phyloP scores from a whole-genome alignment of 2,329 filamentous ascomycete species.

The Colletotrichum costaricense region DNA sequence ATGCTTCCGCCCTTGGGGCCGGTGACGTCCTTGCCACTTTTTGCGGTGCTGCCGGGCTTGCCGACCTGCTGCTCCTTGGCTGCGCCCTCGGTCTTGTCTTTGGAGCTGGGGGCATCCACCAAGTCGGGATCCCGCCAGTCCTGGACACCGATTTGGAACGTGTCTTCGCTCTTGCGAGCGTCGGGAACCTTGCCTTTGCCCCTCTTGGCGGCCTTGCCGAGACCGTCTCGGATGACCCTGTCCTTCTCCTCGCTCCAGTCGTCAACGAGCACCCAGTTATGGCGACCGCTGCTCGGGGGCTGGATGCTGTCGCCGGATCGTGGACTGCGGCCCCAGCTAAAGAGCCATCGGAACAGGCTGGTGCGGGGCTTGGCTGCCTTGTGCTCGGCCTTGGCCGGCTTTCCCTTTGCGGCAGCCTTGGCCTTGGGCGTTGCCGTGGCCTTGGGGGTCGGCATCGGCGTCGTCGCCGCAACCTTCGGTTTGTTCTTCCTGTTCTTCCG shows the following conservation, averaged over 20 bases:
- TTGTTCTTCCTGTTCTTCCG: constrained; percentile 49
- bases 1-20: constrained; percentile 73
- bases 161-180: constrained; percentile 57
- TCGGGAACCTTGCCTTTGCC: constrained; percentile 40
- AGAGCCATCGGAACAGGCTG: constrained; percentile 59
- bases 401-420: constrained; percentile 41
- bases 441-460: constrained; percentile 41
- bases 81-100: constrained; percentile 30
- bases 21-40: constrained; percentile 41
- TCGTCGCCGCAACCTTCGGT: constrained; percentile 43
- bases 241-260: constrained; percentile 71
- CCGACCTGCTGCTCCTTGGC: constrained; percentile 22
- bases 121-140: constrained; percentile 80
- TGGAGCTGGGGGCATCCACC: constrained; percentile 53
- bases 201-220: constrained; percentile 49
- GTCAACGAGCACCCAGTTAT: constrained; percentile 78
- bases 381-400: constrained; percentile 36
- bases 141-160: constrained; percentile 85
- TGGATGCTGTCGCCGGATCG: constrained; percentile 61
- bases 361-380: constrained; percentile 37
- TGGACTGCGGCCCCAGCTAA: constrained; percentile 48
- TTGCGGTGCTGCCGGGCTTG: constrained; percentile 34
- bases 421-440: constrained; percentile 41
- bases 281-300: constrained; percentile 77
- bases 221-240: constrained; percentile 53